Base-by-base conservation (phyloP, 176 grass and related monocot genomes). In the Rhynchospora pubera region DNA sequence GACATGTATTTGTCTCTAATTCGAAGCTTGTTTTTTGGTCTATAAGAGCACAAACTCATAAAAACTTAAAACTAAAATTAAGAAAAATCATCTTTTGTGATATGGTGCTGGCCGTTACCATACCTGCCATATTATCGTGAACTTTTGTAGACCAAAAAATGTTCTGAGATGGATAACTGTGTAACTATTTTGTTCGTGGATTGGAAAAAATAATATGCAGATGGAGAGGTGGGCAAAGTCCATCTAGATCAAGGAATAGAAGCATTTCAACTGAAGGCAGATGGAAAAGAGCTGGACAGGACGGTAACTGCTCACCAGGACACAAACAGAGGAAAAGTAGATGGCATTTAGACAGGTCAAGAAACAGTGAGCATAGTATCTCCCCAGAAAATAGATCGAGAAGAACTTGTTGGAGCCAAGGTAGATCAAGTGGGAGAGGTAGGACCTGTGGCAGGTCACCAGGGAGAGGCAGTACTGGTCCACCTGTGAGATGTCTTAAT, bases 351-450 rank as follows among this genome's bases (percentile, higher is more conserved):
- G 65, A 72, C n/a, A 5, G n/a, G 19, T 72, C 68, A 72, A 72
- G n/a, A 72, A 23, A n/a, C 67, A 71, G 42, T 12, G 28, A 65
- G 26, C 63, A 0, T 65, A 39, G 63, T 48, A 1, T 72, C 47
- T 72, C 42, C 43, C 42, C 44, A 48, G 44, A 72, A 72, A 72
- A 72, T 12, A 72, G 42, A 71, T 44, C 44, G 0, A 72, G 43
- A 10, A 72, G 8, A 23, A 72, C 68, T 72, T 43, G 44, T 47
- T 12, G 68, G 9, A n/a, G 4, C 68, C 42, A 7, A 9, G 42
- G n/a, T 72, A 72, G 68, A 9, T 48, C 68, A 3, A 72, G 68
- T 48, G 44, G 68, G 39, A 72, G 68, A 72, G 68, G 43, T n/a
- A 46, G 15, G 9, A 46, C 34, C 34, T 39, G 34, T 3, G 18